Conservation (phyloP, 2,329 filamentous ascomycete species). For the Capronia americana region DNA sequence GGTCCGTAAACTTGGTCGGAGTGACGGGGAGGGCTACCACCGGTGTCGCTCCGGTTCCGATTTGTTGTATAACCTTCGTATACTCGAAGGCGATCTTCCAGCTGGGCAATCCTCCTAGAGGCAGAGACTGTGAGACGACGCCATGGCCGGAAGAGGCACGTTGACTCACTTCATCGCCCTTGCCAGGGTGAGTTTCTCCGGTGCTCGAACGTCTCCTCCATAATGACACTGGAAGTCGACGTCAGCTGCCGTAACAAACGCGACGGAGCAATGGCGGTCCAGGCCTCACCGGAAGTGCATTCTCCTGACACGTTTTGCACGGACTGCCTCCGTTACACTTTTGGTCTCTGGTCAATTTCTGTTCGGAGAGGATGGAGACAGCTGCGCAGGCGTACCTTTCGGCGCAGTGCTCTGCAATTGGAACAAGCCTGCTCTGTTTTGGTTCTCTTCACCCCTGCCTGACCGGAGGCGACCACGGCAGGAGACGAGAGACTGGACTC, state of each 20-base stretch:
- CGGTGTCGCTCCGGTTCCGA: neutral
- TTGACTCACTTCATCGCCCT: conserved; percentile 19
- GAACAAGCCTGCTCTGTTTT: conserved; percentile 20
- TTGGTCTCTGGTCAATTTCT: neutral
- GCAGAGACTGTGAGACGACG: neutral
- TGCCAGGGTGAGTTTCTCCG: conserved; percentile 25
- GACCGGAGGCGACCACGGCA: neutral
- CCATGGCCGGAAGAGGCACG: neutral
- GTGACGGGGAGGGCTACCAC: neutral
- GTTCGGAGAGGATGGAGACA: neutral
- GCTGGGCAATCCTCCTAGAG: conserved; percentile 20
- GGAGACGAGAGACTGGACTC: neutral
- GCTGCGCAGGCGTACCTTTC: neutral
- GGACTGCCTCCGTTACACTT: conserved; percentile 17
- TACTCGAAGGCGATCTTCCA: conserved; percentile 25
- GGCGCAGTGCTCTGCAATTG: conserved; percentile 17
- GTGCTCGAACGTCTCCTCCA: conserved; percentile 15
- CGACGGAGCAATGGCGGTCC: neutral
- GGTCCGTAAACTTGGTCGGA: neutral
- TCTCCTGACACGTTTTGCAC: conserved; percentile 13
- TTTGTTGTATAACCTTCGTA: conserved; percentile 17
- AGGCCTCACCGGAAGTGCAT: neutral
- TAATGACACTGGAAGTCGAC: conserved; percentile 17
- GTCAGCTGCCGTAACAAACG: neutral
- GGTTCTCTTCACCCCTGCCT: conserved; percentile 11